Evolutionary conservation across 2,329 filamentous ascomycete species (phyloP).

Genomic region (Conoideocrella luteorostrata): DNA sequence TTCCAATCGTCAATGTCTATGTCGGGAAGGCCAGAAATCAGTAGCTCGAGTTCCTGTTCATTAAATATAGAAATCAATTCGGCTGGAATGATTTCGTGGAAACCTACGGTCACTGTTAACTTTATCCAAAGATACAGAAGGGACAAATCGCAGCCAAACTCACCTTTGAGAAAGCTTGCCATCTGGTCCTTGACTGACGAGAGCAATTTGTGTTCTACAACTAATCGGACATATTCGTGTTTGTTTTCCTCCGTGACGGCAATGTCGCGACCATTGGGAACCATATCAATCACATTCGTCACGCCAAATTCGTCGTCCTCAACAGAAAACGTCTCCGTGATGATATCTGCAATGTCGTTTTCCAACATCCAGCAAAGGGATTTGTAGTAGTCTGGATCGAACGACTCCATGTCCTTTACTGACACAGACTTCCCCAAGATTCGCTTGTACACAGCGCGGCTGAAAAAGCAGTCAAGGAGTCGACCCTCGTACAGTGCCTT

Average conservation of each 20-base stretch:
- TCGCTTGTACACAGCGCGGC: conserved; percentile 94
- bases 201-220: conserved; percentile 89
- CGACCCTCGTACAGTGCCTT: conserved; percentile 96
- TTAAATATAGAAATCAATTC: conserved; percentile 97
- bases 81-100: conserved; percentile 95
- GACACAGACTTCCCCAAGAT: conserved; percentile 93
- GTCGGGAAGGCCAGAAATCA: conserved; percentile 94
- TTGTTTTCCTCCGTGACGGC: conserved; percentile 97
- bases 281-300: conserved; percentile 77
- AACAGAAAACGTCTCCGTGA: conserved; percentile 91
- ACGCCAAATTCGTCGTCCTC: conserved; percentile 93
- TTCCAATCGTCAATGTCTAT: conserved; percentile 99
- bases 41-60: conserved; percentile 90
- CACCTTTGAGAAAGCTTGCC: conserved; percentile 82
- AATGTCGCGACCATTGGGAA: conserved; percentile 82
- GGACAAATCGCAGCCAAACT: too few relatives aligned
- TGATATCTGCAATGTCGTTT: conserved; percentile 97
- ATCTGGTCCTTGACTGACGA: conserved; percentile 92
- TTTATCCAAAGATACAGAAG: neutral
- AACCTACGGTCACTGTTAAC: conserved; percentile 43
- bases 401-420: conserved; percentile 98
- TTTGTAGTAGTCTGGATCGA: conserved; percentile 98
- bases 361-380: conserved; percentile 97
- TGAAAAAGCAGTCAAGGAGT: conserved; percentile 97
- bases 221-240: conserved; percentile 89